Conservation (phyloP, 805 yeast genomes). For the Candida adriatica region DNA sequence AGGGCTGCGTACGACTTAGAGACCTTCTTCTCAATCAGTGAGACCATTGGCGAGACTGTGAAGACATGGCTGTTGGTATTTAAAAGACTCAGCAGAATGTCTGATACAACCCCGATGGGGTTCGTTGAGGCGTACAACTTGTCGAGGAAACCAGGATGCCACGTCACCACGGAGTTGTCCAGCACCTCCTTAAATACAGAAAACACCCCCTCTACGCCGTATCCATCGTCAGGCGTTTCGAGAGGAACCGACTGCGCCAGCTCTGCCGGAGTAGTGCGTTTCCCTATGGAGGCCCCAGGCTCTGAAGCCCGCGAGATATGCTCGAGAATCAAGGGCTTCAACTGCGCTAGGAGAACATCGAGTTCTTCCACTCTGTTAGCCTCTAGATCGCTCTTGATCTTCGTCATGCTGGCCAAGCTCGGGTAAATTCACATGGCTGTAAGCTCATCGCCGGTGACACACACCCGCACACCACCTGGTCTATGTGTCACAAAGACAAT, state of each 20-base stretch:
- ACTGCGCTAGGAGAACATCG: conserved; percentile 42
- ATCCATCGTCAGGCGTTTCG: conserved; percentile 32
- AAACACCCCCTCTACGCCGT: conserved; percentile 38
- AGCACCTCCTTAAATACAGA: conserved; percentile 48
- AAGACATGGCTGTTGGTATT: conserved; percentile 84
- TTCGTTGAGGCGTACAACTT: conserved; percentile 81
- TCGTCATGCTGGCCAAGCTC: conserved; percentile 15
- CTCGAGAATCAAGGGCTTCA: conserved; percentile 43
- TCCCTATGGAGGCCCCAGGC: conserved; percentile 43
- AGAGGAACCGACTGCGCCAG: conserved; percentile 32
- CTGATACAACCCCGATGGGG: conserved; percentile 76
- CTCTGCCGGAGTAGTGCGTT: conserved; percentile 41
- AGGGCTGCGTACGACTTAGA: conserved; percentile 60
- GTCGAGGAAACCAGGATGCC: conserved; percentile 84
- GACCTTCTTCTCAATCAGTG: conserved; percentile 65
- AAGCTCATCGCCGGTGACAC: background rate
- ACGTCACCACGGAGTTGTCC: conserved; percentile 67
- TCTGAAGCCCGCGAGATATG: conserved; percentile 47
- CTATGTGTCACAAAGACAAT: background rate
- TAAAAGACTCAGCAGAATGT: conserved; percentile 56
- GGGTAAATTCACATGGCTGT: background rate
- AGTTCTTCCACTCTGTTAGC: conserved; percentile 47
- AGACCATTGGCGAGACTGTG: conserved; percentile 76
- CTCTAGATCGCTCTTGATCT: conserved; percentile 32
- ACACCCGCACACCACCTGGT: background rate